Percentiles rank a stretch among this genome's conserved stretches.
phyloP scores from a whole-genome alignment of 176 grass and related monocot genomes.

The Echinochloa phyllopogon region DNA sequence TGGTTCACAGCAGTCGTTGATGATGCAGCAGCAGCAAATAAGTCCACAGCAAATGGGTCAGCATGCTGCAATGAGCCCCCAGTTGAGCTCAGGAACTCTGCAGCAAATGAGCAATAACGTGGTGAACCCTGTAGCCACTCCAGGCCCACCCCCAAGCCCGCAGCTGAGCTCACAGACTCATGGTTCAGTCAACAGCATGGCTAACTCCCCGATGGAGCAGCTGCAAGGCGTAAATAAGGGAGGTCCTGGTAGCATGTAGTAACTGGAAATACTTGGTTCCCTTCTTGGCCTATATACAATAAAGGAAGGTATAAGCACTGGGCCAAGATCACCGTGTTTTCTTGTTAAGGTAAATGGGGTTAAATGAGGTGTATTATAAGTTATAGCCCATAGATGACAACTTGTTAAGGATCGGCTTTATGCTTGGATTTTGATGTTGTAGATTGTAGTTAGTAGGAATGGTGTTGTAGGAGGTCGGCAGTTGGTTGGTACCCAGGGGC shows the following conservation, averaged over 20 bases:
- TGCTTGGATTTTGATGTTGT: conserved; percentile 35
- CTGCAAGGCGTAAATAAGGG: conserved; percentile 83
- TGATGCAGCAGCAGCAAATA: conserved; percentile 76
- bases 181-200: conserved; percentile 83
- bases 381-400: conserved; percentile 42
- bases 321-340: conserved; percentile 11
- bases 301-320: conserved; percentile 30
- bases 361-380: conserved; percentile 41
- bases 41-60: conserved; percentile 83
- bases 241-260: conserved; percentile 61
- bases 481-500: background rate
- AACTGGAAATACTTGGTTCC: conserved; percentile 30
- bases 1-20: conserved; percentile 66
- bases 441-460: conserved; percentile 42
- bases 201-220: conserved; percentile 97
- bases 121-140: conserved; percentile 52
- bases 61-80: conserved; percentile 76
- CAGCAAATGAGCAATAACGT: conserved; percentile 70
- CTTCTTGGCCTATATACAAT: conserved; percentile 27
- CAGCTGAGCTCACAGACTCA: conserved; percentile 95
- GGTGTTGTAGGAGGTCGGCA: background rate
- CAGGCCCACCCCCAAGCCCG: conserved; percentile 75
- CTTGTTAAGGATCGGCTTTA: background rate
- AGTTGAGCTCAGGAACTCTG: conserved; percentile 78
- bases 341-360: conserved; percentile 43